Evolutionary conservation across 805 yeast species (phyloP), one percentile per base, ranked within the genome.

Genomic region (Barnettozyma wickerhamii): DNA sequence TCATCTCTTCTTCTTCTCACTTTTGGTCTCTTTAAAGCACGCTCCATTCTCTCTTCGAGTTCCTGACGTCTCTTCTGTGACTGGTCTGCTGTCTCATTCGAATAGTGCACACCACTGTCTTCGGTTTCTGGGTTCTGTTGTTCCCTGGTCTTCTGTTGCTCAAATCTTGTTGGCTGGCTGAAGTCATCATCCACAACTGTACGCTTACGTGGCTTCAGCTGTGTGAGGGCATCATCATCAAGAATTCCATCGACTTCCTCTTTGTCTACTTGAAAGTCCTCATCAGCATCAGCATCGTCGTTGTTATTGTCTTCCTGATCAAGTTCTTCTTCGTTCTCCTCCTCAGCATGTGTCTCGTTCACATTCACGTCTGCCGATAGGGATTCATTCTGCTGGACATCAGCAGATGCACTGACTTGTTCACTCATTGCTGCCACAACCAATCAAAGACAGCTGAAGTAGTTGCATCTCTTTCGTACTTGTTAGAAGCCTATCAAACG

Each of bases 11-110:
- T 72, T 55, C 74, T 77, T 53, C 84, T 79, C 47, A 74, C 73
- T 15, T 74, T 72, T 17, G 82, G 74, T 46, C 71, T 69, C 60
- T 85, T 86, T 47, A 91, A 64, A 2, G 95, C 82, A 31, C 79
- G 77, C 49, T 84, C 93, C 66, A 93, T 75, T 52, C 73, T 77
- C 44, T 79, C 91, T 62, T 93, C 98, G 48, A 93, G 72, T 48
- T 77, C 79, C 48, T 88, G 75, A 56, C 95, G 79, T 57, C 74
- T 79, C 42, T 81, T 68, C 5, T 59, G 48, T 2, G 63, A 46
- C 27, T 55, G 61, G 40, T 58, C 59, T 7, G 35, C 29, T 4
- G 46, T 30, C 37, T 46, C 49, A 20, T 41, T 35, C 7, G 47
- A 35, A 18, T 47, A 49, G 5, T 50, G 30, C 13, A 49, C 55